Conservation (phyloP, 345 rosid species). For the Anastatica hierochuntica region DNA sequence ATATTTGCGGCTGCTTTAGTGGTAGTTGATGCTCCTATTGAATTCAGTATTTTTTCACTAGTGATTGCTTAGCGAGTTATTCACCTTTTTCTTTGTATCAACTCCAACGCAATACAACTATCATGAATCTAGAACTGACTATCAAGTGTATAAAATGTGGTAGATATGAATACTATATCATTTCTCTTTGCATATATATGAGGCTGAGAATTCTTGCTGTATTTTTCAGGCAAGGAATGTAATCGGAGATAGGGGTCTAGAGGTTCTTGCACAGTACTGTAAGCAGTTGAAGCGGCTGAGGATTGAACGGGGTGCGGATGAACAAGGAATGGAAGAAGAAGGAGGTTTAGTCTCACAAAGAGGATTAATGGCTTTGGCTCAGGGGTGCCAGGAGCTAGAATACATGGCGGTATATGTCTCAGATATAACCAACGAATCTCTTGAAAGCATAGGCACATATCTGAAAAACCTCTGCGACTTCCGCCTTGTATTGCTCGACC, state of each 20-base stretch:
- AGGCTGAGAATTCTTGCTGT: constrained; percentile 2
- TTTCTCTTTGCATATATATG: too few species aligned
- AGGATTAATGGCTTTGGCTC: constrained; percentile 76
- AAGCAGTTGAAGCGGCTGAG: constrained; percentile 73
- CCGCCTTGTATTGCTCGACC: constrained; percentile 79
- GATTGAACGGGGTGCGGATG: constrained; percentile 90
- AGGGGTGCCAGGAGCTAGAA: constrained; percentile 70
- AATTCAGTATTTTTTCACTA: too few species aligned
- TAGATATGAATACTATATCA: too few species aligned
- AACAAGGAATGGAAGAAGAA: constrained; percentile 76
- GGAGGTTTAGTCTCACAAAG: constrained; percentile 76
- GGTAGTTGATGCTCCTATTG: neutral
- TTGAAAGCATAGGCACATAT: constrained; percentile 51
- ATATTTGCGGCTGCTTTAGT: too few species aligned
- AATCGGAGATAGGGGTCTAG: constrained; percentile 86
- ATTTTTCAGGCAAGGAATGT: constrained; percentile 81
- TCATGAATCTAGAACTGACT: too few species aligned
- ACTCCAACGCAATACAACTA: too few species aligned
- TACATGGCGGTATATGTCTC: constrained; percentile 83
- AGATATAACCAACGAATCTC: constrained; percentile 68
- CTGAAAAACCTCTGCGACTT: constrained; percentile 70
- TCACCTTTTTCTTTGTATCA: too few species aligned
- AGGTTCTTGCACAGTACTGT: constrained; percentile 66
- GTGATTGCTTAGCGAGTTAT: too few species aligned
- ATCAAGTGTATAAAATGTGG: too few species aligned